Base-by-base conservation (phyloP, 2,329 filamentous ascomycete genomes). In the Curvularia sp. region DNA sequence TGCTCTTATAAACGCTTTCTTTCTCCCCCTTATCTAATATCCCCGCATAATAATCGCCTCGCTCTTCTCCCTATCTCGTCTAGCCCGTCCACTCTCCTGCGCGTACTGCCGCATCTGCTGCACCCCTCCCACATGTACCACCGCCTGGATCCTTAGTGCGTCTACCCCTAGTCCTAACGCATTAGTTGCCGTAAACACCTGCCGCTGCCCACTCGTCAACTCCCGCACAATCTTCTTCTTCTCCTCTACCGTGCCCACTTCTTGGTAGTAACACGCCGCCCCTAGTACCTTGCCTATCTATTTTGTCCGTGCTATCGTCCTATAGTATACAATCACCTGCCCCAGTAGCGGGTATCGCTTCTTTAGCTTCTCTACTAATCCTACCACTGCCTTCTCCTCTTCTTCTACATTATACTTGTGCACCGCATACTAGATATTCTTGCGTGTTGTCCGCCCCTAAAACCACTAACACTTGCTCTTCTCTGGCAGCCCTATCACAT, bases 81-180 rank as follows among this genome's bases (percentile, higher is more conserved):
- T 39, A 49, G 52, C 58, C 10, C 43, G 38, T 5, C 57, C 43
- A 13, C 57, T 60, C 43, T 60, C 53, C 36, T 60, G 45, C 9
- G 53, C 55, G 27, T 61, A 61, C 45, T 64, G 39, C 28, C 57
- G 54, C 19, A 57, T 41, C 9, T 41, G 45, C 4, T 27, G 49
- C 42, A 30, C 56, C 57, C 25, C 38, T 13, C 60, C 47, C 1
- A 56, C 48, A 48, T 63, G 53, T 7, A 63, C 53, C 27, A 63
- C 57, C 27, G 43, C 41, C 51, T 28, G 12, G 38, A 61, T 59
- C 21, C 48, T 32, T 6, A 43, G 56, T n/a, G 49, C 48, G 15
- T 66, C 32, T 5, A 66, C 43, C 5, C 61, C 59, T 32, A 63
- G 53, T 13, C 58, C 58, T 32, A 66, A 59, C 41, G 56, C 57